These are phyloP conservation scores for Citrus trifoliata DNA, from an alignment of 345 rosid genomes.

Conservation along the genomic window DNA sequence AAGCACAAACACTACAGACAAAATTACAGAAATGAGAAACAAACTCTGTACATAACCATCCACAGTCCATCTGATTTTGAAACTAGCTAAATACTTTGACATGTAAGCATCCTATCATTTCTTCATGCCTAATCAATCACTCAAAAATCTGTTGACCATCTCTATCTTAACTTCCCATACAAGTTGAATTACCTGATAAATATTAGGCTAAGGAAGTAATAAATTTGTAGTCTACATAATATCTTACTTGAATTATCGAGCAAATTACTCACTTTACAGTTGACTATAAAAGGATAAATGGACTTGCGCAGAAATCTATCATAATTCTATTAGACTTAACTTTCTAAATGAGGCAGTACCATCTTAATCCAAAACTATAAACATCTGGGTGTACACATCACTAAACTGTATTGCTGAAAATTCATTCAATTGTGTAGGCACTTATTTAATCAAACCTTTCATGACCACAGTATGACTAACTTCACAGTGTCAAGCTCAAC, in stretches of 20 bases:
- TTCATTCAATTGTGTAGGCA: neutral
- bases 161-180: neutral
- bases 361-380: neutral
- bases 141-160: neutral
- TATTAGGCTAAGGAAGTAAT: neutral
- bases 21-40: neutral
- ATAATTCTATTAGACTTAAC: neutral
- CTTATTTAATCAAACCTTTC: neutral
- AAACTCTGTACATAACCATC: neutral
- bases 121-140: neutral
- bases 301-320: neutral
- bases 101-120: neutral
- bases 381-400: neutral
- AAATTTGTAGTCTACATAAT: neutral
- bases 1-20: neutral
- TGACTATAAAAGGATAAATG: neutral
- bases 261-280: neutral
- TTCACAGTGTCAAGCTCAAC: constrained; percentile 4
- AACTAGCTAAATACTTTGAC: neutral
- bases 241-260: neutral
- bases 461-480: neutral
- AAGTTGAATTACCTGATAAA: neutral
- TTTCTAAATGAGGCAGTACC: neutral
- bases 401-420: neutral
- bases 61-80: neutral